These are phyloP conservation scores for Apiospora sp. DNA, from an alignment of 2,329 filamentous ascomycete genomes.

Conservation along the genomic window DNA sequence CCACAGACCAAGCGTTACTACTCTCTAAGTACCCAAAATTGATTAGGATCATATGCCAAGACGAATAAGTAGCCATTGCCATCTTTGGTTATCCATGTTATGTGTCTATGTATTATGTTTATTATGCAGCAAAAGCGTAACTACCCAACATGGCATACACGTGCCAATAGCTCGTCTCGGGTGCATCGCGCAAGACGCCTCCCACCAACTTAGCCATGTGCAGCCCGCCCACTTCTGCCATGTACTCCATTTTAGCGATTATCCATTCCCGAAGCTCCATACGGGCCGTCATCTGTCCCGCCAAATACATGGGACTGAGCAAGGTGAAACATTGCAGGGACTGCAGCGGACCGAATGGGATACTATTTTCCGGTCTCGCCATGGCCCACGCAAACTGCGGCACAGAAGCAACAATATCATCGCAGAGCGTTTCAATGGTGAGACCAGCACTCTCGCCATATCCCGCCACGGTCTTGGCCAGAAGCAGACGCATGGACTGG, in stretches of 20 bases:
- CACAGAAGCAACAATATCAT: constrained; percentile 32
- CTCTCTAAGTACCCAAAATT: too few relatives aligned
- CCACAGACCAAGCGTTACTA: too few relatives aligned
- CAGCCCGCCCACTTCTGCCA: constrained; percentile 33
- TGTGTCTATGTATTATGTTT: neutral
- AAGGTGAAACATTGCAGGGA: constrained; percentile 33
- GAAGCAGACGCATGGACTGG: constrained; percentile 33
- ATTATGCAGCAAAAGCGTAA: constrained; percentile 37
- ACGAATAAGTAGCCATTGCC: too few relatives aligned
- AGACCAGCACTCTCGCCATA: neutral
- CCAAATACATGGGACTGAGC: constrained; percentile 33
- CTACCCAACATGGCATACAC: constrained; percentile 38
- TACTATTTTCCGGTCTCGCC: constrained; percentile 26
- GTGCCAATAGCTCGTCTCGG: constrained; percentile 32
- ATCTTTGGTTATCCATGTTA: too few relatives aligned
- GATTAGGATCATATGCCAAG: too few relatives aligned
- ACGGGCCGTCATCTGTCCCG: constrained; percentile 24
- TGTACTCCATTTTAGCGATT: constrained; percentile 27
- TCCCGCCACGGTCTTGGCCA: constrained; percentile 28
- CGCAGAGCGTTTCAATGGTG: neutral
- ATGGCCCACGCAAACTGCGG: constrained; percentile 32
- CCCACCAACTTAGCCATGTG: constrained; percentile 30
- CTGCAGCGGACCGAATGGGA: constrained; percentile 33
- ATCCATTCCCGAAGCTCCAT: constrained; percentile 31
- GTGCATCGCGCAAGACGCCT: constrained; percentile 24